These are phyloP conservation scores for Pholiota microspora DNA, from an alignment of 768 basidiomycete species.

Conservation along the genomic window DNA sequence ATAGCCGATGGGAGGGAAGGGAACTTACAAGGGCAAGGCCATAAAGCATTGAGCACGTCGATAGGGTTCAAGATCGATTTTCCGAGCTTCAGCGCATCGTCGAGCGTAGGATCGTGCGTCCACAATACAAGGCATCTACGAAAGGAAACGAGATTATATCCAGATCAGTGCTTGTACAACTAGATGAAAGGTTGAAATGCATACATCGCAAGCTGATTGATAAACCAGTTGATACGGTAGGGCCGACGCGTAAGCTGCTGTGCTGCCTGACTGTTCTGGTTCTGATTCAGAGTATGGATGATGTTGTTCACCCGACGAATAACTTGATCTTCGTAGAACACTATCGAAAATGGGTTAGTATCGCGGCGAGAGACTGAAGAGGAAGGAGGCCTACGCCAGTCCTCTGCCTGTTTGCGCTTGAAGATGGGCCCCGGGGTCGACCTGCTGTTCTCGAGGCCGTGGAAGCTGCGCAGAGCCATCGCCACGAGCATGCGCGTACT, in stretches of 20 bases:
- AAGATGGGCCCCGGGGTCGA: slow-evolving; percentile 46
- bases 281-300: slow-evolving; percentile 50
- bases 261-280: slow-evolving; percentile 46
- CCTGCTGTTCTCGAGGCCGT: slow-evolving; percentile 45
- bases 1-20: neutral
- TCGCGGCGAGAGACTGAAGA: neutral
- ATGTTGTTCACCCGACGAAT: slow-evolving; percentile 58
- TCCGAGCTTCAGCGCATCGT: slow-evolving; percentile 61
- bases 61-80: slow-evolving; percentile 62
- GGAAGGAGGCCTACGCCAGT: slow-evolving; percentile 63
- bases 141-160: neutral
- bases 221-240: slow-evolving; percentile 70
- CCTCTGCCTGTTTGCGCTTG: slow-evolving; percentile 69
- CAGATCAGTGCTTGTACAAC: too few species aligned
- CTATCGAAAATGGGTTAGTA: slow-evolving; percentile 30
- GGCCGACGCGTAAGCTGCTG: slow-evolving; percentile 65
- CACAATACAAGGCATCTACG: slow-evolving; percentile 63
- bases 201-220: slow-evolving; percentile 63
- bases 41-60: slow-evolving; percentile 66
- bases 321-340: slow-evolving; percentile 66
- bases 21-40: slow-evolving; percentile 54
- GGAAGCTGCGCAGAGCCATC: slow-evolving; percentile 57
- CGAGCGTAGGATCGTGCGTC: slow-evolving; percentile 56
- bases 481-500: slow-evolving; percentile 68
- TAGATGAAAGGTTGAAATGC: too few species aligned